phyloP scores from a whole-genome alignment of 2,329 filamentous ascomycete species.

The Fusarium camptoceras region DNA sequence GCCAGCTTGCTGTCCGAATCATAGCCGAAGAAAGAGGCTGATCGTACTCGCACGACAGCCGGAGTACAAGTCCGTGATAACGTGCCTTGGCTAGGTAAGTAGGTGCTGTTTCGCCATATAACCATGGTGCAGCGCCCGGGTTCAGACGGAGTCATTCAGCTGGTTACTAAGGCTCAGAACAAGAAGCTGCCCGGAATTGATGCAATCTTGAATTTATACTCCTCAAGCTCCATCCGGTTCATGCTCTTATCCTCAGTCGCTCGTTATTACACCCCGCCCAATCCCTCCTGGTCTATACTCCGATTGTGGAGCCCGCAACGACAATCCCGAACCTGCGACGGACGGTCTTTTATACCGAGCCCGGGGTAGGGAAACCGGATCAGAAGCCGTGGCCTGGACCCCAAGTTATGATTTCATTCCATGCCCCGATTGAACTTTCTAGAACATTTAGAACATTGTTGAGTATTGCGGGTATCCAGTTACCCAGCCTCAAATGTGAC shows the following conservation, averaged over 20 bases:
- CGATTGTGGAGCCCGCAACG: constrained; percentile 36
- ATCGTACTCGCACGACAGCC: constrained; percentile 40
- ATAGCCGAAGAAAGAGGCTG: constrained; percentile 38
- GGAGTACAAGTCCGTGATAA: constrained; percentile 30
- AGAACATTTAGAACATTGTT: constrained; percentile 12
- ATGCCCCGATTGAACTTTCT: constrained; percentile 17
- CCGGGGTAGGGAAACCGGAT: constrained; percentile 33
- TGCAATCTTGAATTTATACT: constrained; percentile 20
- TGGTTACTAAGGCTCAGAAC: constrained; percentile 17
- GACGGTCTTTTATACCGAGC: constrained; percentile 37
- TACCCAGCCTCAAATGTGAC: constrained; percentile 17
- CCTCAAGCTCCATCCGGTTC: constrained; percentile 27
- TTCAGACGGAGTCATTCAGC: constrained; percentile 12
- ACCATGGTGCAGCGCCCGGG: constrained; percentile 19
- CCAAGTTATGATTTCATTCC: constrained; percentile 31
- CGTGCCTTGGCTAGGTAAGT: constrained; percentile 1
- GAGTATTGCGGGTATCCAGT: constrained; percentile 1
- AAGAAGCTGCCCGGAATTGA: constrained; percentile 1
- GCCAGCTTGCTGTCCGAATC: constrained; percentile 36
- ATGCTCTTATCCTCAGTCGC: constrained; percentile 41
- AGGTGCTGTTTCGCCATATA: constrained; percentile 32
- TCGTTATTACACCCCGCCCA: constrained; percentile 26
- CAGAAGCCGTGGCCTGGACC: constrained; percentile 27
- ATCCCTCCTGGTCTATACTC: constrained; percentile 21
- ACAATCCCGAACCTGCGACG: constrained; percentile 38